Evolutionary conservation across 805 yeast species (phyloP), one percentile per base, ranked within the genome.

Genomic region (Kazachstania psychrophila): DNA sequence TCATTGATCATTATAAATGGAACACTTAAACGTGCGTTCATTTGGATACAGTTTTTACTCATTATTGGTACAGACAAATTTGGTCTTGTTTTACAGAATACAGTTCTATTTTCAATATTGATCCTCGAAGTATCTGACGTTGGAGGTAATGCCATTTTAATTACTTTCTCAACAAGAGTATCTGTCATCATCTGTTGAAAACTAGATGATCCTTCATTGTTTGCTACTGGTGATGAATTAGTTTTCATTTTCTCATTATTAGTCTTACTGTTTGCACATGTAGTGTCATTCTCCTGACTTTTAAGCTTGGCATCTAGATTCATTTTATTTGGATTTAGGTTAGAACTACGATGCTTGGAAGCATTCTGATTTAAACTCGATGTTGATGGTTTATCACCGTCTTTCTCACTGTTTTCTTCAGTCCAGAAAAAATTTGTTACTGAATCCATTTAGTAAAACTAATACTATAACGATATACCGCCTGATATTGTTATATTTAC

Each of bases 81-180:
- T 1, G 94, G 94, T 34, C 94, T 58, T 9, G 65, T 56, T 41
- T 72, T 72, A 40, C 81, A 85, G 40, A 70, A 69, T 31, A 66
- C 72, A n/a, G 75, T 62, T 36, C 95, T 60, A 12, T 66, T 68
- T 32, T 70, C 65, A 16, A 79, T 56, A 4, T 66, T 62, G 14
- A 66, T 67, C 6, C 49, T 51, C 16, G 67, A 67, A 15, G 67
- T 58, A 14, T 71, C 70, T 3, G 74, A 65, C 0, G 74, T 62
- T 0, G 82, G 69, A 0, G 94, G 92, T 18, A 84, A 63, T 1
- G 87, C 80, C 77, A 83, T 74, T 16, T 76, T 65, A 6, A 85
- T 60, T 34, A 84, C 62, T 49, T 77, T 72, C 49, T 86, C 95
- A 45, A 85, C 70, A 37, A 85, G 58, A 38, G 77, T 78, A 46